A percentile compares a stretch with the other conserved stretches of the same genome.
These are phyloP conservation scores for Colletotrichum sp. DNA, from an alignment of 2,329 filamentous ascomycete species.

Conservation along the genomic window DNA sequence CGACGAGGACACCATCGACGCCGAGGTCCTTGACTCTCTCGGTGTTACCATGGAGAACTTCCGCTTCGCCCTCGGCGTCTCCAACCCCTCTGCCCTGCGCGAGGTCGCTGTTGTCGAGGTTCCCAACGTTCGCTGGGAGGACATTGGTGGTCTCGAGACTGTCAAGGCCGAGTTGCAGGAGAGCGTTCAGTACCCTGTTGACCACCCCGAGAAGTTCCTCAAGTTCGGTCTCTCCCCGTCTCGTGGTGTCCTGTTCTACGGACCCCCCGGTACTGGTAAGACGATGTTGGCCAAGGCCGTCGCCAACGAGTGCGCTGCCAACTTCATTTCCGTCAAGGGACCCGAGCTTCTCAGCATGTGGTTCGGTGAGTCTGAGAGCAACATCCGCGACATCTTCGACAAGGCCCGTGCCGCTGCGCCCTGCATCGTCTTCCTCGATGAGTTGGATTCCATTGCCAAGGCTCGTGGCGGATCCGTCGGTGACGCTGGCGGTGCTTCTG, in stretches of 20 bases:
- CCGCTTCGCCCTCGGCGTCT: constrained; percentile 96
- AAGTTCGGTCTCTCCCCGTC: constrained; percentile 99
- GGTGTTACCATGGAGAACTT: constrained; percentile 99
- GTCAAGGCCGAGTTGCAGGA: constrained; percentile 99
- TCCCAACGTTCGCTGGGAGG: constrained; percentile 99
- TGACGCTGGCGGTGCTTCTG: constrained; percentile 96
- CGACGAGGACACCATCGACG: constrained; percentile 98
- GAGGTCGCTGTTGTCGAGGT: constrained; percentile 99
- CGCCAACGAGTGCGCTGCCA: constrained; percentile 98
- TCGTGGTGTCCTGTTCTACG: constrained; percentile 98
- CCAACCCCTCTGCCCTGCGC: constrained; percentile 97
- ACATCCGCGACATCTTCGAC: constrained; percentile 99
- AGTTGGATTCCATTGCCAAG: constrained; percentile 99
- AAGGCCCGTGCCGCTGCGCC: constrained; percentile 98
- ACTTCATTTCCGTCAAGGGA: constrained; percentile 99
- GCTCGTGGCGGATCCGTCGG: constrained; percentile 96
- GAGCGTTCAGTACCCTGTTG: constrained; percentile 97
- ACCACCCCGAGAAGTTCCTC: constrained; percentile 99
- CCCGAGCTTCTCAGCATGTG: constrained; percentile 99
- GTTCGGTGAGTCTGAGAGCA: constrained; percentile 99
- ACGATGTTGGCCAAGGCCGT: constrained; percentile 99
- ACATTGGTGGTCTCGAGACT: constrained; percentile 96
- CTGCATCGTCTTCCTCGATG: constrained; percentile 98
- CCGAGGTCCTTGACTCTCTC: constrained; percentile 96
- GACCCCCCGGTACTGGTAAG: constrained; percentile 99